Evolutionary conservation across 2,329 filamentous ascomycete genomes (phyloP).

Genomic region (Fusarium kyushuense): DNA sequence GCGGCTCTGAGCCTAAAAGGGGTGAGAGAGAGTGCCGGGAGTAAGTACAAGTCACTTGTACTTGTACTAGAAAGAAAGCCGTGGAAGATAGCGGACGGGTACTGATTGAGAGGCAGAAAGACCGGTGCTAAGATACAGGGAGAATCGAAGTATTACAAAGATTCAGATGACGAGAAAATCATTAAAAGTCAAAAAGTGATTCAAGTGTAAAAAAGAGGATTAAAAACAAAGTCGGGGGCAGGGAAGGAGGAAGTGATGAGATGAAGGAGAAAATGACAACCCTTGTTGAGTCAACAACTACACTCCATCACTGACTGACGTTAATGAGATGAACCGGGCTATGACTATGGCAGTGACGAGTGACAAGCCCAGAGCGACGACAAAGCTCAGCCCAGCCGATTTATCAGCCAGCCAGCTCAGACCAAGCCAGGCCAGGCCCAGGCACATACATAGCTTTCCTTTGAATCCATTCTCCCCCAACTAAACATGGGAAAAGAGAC

Average conservation of each 20-base stretch:
- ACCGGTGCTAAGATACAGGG: background rate
- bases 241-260: constrained; percentile 25
- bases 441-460: constrained; percentile 2
- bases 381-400: constrained; percentile 40
- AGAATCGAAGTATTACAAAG: constrained; percentile 27
- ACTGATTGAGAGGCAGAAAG: background rate
- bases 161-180: constrained; percentile 2
- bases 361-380: constrained; percentile 30
- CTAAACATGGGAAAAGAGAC: background rate
- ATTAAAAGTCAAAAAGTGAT: constrained; percentile 12
- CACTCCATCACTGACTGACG: constrained; percentile 12
- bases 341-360: constrained; percentile 38
- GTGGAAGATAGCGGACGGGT: background rate
- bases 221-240: constrained; percentile 24
- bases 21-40: constrained; percentile 8
- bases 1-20: constrained; percentile 42
- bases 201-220: background rate
- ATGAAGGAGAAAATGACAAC: constrained; percentile 38
- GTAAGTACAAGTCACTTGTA: background rate
- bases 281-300: constrained; percentile 35
- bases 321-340: constrained; percentile 34
- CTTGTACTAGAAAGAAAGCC: background rate
- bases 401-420: constrained; percentile 45
- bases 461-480: constrained; percentile 2
- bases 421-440: background rate